A percentile compares a stretch with the other conserved stretches of the same genome.
Evolutionary conservation across 2,329 filamentous ascomycete species (phyloP).

Genomic region (Diplocarpon rosae): DNA sequence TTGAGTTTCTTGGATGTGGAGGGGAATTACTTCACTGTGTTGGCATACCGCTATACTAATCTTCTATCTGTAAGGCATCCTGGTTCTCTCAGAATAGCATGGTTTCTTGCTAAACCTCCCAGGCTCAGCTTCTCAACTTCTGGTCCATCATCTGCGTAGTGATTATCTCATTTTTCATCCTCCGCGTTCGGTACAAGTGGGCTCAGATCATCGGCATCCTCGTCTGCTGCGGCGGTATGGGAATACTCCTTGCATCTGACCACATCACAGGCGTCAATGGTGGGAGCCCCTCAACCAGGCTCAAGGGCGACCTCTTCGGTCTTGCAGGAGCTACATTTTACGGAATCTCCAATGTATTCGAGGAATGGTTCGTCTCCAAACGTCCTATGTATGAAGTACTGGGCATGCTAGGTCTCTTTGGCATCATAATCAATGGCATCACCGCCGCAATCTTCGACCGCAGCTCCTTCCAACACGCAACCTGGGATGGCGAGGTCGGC

Average conservation of each 20-base stretch:
- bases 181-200: constrained; percentile 80
- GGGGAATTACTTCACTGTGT: constrained; percentile 95
- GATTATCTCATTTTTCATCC: constrained; percentile 66
- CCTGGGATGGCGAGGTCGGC: constrained; percentile 56
- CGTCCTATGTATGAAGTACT: constrained; percentile 87
- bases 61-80: constrained; percentile 10
- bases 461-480: constrained; percentile 49
- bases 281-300: constrained; percentile 53
- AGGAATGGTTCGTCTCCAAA: constrained; percentile 87
- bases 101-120: constrained; percentile 38
- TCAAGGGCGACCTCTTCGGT: constrained; percentile 90
- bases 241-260: constrained; percentile 76
- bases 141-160: constrained; percentile 96
- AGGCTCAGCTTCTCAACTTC: constrained; percentile 94
- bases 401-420: constrained; percentile 81
- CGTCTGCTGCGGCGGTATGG: constrained; percentile 81
- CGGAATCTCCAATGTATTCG: constrained; percentile 79
- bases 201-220: constrained; percentile 81
- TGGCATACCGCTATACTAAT: constrained; percentile 60
- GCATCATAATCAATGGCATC: constrained; percentile 79
- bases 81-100: not conserved
- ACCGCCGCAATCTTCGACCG: constrained; percentile 92
- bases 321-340: constrained; percentile 84
- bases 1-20: constrained; percentile 88
- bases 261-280: constrained; percentile 69